These are phyloP conservation scores for Eimeria acervulina DNA, from an alignment of 169 alveolate species.

Conservation along the genomic window DNA sequence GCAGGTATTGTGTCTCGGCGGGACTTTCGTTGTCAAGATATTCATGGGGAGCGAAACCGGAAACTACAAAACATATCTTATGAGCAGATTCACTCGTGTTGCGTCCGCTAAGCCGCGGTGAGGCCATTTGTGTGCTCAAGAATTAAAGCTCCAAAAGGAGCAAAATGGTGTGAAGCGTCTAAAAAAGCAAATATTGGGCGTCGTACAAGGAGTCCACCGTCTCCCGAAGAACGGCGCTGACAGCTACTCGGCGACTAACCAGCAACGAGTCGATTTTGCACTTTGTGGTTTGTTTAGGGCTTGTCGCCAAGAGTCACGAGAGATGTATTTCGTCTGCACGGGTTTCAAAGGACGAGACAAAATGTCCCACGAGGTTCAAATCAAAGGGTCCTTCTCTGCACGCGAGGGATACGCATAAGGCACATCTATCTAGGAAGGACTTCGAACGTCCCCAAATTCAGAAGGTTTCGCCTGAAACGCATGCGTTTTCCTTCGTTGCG, in stretches of 20 bases:
- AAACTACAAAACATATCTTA: constrained; percentile 81
- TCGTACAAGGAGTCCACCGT: not conserved
- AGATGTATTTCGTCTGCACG: constrained; percentile 85
- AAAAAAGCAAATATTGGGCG: not conserved
- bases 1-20: constrained; percentile 81
- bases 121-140: not conserved
- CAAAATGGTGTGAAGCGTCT: not conserved
- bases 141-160: not conserved
- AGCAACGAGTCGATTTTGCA: not conserved
- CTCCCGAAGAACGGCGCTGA: not conserved
- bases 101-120: constrained; percentile 84
- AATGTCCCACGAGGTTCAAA: constrained; percentile 79
- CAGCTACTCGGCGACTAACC: not conserved
- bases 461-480: not conserved
- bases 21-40: constrained; percentile 83
- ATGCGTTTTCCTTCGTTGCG: not conserved
- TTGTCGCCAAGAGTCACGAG: constrained; percentile 83
- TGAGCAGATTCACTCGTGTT: constrained; percentile 78
- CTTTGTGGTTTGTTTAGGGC: constrained; percentile 74
- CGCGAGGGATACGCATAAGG: constrained; percentile 78
- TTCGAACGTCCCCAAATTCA: not conserved
- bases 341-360: constrained; percentile 81
- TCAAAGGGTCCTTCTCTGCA: constrained; percentile 82
- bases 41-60: constrained; percentile 83
- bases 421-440: not conserved